phyloP scores from a whole-genome alignment of 768 basidiomycete genomes.

The Suillus subaureus region DNA sequence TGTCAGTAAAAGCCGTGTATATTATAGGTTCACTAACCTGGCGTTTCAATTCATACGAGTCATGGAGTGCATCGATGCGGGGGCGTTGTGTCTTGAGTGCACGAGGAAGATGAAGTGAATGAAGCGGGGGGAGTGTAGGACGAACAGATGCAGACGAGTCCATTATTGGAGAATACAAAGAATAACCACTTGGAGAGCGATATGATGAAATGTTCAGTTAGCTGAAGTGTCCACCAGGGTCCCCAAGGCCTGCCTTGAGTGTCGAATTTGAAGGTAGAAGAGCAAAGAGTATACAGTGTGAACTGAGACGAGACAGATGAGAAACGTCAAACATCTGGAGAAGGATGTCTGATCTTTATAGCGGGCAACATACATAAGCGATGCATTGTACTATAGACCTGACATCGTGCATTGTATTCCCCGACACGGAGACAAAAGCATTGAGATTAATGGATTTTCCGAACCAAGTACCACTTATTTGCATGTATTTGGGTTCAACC shows the following conservation, averaged over 20 bases:
- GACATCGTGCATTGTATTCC: constrained; percentile 15
- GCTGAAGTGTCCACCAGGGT: constrained; percentile 19
- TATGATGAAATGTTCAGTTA: constrained; percentile 14
- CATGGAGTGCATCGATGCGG: constrained; percentile 15
- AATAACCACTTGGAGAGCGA: background rate
- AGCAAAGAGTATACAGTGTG: constrained; percentile 10
- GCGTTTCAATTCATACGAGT: constrained; percentile 10
- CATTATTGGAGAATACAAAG: constrained; percentile 12
- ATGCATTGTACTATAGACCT: background rate
- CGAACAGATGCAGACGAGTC: constrained; percentile 33
- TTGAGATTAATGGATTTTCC: background rate
- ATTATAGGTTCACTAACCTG: constrained; percentile 18
- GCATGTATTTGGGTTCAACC: constrained; percentile 2
- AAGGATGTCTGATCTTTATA: constrained; percentile 19
- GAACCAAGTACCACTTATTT: constrained; percentile 9
- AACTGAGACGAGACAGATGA: constrained; percentile 14
- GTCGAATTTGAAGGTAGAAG: constrained; percentile 12
- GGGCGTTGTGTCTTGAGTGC: constrained; percentile 12
- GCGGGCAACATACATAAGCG: constrained; percentile 10
- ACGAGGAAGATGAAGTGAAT: constrained; percentile 43
- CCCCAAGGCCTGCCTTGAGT: constrained; percentile 24
- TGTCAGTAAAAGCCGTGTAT: background rate
- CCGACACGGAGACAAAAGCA: constrained; percentile 11
- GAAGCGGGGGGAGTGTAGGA: constrained; percentile 57
- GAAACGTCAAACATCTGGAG: constrained; percentile 4